Conservation (phyloP, 75 land plant species). For the Picea glauca region DNA sequence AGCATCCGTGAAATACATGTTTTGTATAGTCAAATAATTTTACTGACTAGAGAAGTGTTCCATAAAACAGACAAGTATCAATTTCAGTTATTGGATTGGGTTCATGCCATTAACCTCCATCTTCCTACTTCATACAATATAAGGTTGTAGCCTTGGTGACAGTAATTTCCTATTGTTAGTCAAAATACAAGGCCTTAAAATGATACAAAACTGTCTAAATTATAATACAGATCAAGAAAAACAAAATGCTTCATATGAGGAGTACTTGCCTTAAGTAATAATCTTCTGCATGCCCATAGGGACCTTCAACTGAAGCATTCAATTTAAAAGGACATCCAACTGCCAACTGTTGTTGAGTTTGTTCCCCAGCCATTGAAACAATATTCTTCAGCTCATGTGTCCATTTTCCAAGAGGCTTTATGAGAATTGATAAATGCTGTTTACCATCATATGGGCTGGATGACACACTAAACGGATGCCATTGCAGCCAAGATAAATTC, state of each 20-base stretch:
- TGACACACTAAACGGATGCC: slow-evolving; percentile 98
- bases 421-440: slow-evolving; percentile 58
- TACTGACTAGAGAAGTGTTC: not conserved
- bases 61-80: not conserved
- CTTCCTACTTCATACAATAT: not conserved
- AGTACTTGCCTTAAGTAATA: slow-evolving; percentile 64
- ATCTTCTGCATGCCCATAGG: slow-evolving; percentile 83
- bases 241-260: not conserved
- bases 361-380: slow-evolving; percentile 17
- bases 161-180: not conserved
- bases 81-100: not conserved
- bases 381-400: slow-evolving; percentile 34
- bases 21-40: not conserved
- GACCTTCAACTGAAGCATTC: slow-evolving; percentile 86
- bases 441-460: slow-evolving; percentile 82
- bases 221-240: not conserved
- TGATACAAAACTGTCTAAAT: not conserved
- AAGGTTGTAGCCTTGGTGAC: not conserved
- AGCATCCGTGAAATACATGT: not conserved
- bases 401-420: slow-evolving; percentile 89
- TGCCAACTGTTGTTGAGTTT: slow-evolving; percentile 1
- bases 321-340: slow-evolving; percentile 19
- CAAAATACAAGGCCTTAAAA: not conserved
- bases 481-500: slow-evolving; percentile 75
- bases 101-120: not conserved